These are phyloP conservation scores for Hansfordia pulvinata DNA, from an alignment of 2,329 filamentous ascomycete species.

Conservation along the genomic window DNA sequence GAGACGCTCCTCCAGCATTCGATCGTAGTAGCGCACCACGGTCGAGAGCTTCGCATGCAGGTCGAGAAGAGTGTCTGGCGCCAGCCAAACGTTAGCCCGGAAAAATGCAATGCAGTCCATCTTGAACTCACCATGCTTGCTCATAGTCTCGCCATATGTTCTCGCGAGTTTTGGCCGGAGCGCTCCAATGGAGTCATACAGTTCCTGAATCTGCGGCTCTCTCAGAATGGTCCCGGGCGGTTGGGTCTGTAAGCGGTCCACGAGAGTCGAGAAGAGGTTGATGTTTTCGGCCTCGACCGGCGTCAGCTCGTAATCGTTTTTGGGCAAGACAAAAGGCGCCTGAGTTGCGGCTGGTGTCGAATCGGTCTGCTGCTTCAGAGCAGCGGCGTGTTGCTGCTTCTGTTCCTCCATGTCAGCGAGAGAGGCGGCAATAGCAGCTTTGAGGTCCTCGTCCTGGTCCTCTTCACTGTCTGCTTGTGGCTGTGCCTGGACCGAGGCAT, in stretches of 20 bases:
- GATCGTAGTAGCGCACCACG: slow-evolving; percentile 92
- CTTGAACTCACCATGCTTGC: slow-evolving; percentile 83
- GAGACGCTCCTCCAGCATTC: slow-evolving; percentile 91
- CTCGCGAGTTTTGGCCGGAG: slow-evolving; percentile 85
- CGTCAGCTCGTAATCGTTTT: slow-evolving; percentile 89
- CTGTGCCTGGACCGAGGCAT: slow-evolving; percentile 20
- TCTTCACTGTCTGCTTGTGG: slow-evolving; percentile 68
- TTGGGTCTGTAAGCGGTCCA: slow-evolving; percentile 89
- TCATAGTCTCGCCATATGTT: slow-evolving; percentile 98
- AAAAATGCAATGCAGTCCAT: too few relatives aligned
- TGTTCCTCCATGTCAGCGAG: slow-evolving; percentile 96
- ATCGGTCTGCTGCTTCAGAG: slow-evolving; percentile 65
- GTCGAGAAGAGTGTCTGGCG: slow-evolving; percentile 74
- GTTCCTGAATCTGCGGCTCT: slow-evolving; percentile 93
- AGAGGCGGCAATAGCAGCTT: slow-evolving; percentile 89
- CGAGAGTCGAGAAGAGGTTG: slow-evolving; percentile 84
- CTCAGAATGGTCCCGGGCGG: slow-evolving; percentile 90
- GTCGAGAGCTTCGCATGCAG: slow-evolving; percentile 91
- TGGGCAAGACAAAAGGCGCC: slow-evolving; percentile 47
- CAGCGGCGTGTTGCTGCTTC: slow-evolving; percentile 78
- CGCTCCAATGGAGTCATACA: slow-evolving; percentile 94
- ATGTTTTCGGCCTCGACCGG: slow-evolving; percentile 95
- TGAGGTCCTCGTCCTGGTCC: slow-evolving; percentile 87
- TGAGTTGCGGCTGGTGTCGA: slow-evolving; percentile 32
- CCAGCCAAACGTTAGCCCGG: slow-evolving; percentile 21